Evolutionary conservation across 805 yeast species (phyloP), one percentile per base, ranked within the genome.

Genomic region (Alloascoidea hylecoeti): DNA sequence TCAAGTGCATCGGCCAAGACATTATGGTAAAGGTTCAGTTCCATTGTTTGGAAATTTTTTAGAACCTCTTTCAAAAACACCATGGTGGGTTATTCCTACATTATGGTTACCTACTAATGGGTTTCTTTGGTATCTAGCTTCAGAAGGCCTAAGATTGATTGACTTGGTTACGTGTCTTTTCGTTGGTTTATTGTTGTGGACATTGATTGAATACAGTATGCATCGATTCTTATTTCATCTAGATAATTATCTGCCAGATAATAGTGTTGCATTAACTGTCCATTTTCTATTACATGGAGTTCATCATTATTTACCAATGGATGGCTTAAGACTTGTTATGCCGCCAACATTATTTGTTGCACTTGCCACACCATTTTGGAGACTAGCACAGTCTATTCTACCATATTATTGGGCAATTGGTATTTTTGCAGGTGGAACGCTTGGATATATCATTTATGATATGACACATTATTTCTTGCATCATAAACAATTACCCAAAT

Each of bases 221-320:
- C 99, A 92, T 56, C 75, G 99, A 49, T 86, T 86, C 57, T 57
- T 92, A 43, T 92, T 92, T 77, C 99, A 92, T 56, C 64, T 92
- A 51, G 99, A 92, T 56, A 65, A 74, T 38, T 72, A 78, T 54
- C 68, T 94, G 42, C 99, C 99, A 12, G 81, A 83, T 44, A 71
- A 81, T 57, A 78, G 74, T 37, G 36, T 71, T 15, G 81, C 83
- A 4, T 77, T 81, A 50, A 73, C 95, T 1, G 41, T 86, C 34
- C 99, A 92, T 58, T 92, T 92, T 66, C 57, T 86, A 41, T 65
- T 89, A 46, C 99, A 92, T 51, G 99, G 99, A 41, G 80, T 88
- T 38, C 99, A 92, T 57, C 99, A 92, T 59, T 92, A 83, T 57
- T 68, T 92, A 48, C 99, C 99, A 45, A 92, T 94, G 98, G 99